Percentiles rank a stretch among this genome's conserved stretches.
phyloP scores from a whole-genome alignment of 2,329 filamentous ascomycete species.

The Pochonia chlamydosporia region DNA sequence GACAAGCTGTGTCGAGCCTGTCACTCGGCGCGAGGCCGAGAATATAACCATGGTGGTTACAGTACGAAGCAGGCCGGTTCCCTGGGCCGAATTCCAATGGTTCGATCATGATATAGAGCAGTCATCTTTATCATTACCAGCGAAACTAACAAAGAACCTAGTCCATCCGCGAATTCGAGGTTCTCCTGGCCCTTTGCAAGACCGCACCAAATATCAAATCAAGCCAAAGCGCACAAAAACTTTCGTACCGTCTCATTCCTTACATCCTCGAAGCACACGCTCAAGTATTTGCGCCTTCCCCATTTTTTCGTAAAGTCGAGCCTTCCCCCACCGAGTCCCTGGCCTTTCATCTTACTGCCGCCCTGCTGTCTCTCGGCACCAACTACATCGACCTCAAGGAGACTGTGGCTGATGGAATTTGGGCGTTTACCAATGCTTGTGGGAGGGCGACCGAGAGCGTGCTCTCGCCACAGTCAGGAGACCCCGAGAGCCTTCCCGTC shows the following conservation, averaged over 20 bases:
- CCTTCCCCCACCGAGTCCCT: constrained; percentile 86
- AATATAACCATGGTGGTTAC: constrained; percentile 42
- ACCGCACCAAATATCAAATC: constrained; percentile 72
- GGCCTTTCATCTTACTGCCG: constrained; percentile 70
- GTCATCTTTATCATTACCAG: neutral
- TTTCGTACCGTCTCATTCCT: constrained; percentile 72
- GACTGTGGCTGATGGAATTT: constrained; percentile 59
- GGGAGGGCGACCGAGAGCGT: constrained; percentile 52
- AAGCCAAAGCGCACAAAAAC: constrained; percentile 65
- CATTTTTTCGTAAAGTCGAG: constrained; percentile 75
- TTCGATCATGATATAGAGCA: constrained; percentile 24
- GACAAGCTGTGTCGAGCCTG: constrained; percentile 56
- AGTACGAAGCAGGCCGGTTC: constrained; percentile 31
- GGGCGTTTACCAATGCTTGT: constrained; percentile 68
- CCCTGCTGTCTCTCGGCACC: constrained; percentile 73
- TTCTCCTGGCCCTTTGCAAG: constrained; percentile 85
- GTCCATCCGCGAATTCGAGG: constrained; percentile 87
- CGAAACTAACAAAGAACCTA: constrained; percentile 30
- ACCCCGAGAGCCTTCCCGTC: constrained; percentile 52
- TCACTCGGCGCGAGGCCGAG: constrained; percentile 37
- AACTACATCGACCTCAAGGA: constrained; percentile 65
- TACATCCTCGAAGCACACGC: constrained; percentile 82
- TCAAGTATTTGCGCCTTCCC: constrained; percentile 73
- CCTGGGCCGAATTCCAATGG: constrained; percentile 55
- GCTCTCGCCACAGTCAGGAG: constrained; percentile 46